Evolutionary conservation across 495 filamentous ascomycete genomes (phyloP).

Genomic region (Penicillium cosmopolitanum): DNA sequence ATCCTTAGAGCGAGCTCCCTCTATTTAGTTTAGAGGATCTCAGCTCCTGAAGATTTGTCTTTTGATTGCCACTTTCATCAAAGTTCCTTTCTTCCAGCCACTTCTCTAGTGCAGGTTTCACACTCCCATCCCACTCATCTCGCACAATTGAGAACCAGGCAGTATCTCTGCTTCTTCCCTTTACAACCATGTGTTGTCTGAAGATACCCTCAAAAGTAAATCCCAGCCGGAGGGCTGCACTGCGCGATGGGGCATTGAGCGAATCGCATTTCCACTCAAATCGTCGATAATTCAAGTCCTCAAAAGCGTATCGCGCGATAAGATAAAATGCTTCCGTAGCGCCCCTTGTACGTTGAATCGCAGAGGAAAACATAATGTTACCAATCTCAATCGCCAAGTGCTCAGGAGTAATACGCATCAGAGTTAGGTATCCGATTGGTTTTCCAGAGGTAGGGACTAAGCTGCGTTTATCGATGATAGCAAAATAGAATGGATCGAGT

Average conservation of each 20-base stretch:
- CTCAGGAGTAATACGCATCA: constrained; percentile 45
- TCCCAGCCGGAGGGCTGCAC: constrained; percentile 54
- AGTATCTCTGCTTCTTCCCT: constrained; percentile 58
- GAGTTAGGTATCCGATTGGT: constrained; percentile 45
- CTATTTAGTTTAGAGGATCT: background rate
- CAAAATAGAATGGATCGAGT: constrained; percentile 43
- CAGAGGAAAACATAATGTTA: constrained; percentile 47
- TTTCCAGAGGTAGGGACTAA: constrained; percentile 13
- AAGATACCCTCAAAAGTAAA: constrained; percentile 58
- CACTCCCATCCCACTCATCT: constrained; percentile 55
- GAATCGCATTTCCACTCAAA: constrained; percentile 62
- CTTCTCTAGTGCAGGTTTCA: constrained; percentile 43
- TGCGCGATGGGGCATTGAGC: constrained; percentile 49
- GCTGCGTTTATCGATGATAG: constrained; percentile 39
- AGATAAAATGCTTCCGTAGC: constrained; percentile 57
- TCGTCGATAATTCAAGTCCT: constrained; percentile 52
- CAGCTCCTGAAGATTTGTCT: constrained; percentile 29
- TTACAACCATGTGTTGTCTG: constrained; percentile 58
- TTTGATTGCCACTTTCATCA: constrained; percentile 47
- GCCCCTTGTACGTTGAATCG: constrained; percentile 50
- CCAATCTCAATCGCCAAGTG: constrained; percentile 54
- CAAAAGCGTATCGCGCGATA: constrained; percentile 48
- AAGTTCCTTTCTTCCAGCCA: constrained; percentile 56
- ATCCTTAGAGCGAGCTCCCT: too few species aligned
- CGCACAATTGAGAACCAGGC: constrained; percentile 57